Base-by-base conservation (phyloP, 768 basidiomycete genomes). In the Lyophyllum shimeji region DNA sequence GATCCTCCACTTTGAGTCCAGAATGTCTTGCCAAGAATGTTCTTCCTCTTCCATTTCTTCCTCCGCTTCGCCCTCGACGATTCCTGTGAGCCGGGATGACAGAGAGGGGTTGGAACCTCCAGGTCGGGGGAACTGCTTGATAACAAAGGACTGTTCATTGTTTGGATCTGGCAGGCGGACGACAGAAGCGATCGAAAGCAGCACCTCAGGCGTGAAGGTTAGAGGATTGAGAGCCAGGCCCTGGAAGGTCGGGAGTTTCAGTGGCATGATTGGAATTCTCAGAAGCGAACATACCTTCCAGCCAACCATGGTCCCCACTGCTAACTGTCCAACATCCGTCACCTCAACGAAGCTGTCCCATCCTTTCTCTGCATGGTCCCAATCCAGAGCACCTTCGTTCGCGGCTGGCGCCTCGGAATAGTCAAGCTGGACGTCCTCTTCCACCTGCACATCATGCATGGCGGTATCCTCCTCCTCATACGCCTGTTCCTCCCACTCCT, bases 131-230 rank as follows among this genome's bases (percentile, higher is more conserved):
- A 68, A 55, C 7, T 53, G 60, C 21, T 61, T 61, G 13, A 71
- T 40, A 17, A 51, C 53, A 12, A 65, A 20, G 12, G 51, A 50
- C 9, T 50, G 47, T 24, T 57, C 59, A 12, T 55, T 23, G 21
- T 11, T 15, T 1, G 56, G 48, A 3, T 49, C 57, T 21, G 55
- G 43, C 13, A 65, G 47, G 48, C 61, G 56, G 20, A 69, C 45
- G 31, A 88, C 70, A 0, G 67, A 68, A 0, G 72, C 84, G 2
- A 83, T 57, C n/a, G 70, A 74, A 18, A 86, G 63, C 53, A 87
- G 61, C 12, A 78, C 65, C 58, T 87, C 88, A 0, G 88, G 88
- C 4, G 84, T 79, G 50, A 77, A 78, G 3, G 86, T 87, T 5
- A 63, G 64, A 0, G 82, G 82, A 60, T 87, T 81, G 48, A 90